These are phyloP conservation scores for Daedalea quercina DNA, from an alignment of 768 basidiomycete species.

Conservation along the genomic window DNA sequence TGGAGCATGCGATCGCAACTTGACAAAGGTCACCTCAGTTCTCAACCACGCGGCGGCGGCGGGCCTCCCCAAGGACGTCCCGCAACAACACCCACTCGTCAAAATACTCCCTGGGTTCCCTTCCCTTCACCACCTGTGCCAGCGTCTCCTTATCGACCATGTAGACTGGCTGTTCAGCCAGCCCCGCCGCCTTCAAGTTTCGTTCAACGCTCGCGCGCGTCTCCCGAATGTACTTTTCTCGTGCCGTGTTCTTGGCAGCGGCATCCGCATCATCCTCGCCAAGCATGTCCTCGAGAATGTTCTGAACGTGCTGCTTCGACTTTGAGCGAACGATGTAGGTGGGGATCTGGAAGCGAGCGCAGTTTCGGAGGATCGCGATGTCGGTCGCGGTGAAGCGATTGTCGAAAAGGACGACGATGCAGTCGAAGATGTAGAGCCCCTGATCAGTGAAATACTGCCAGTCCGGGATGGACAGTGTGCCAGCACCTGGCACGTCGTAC, in stretches of 20 bases:
- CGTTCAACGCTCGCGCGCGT: neutral
- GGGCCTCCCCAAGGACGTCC: neutral
- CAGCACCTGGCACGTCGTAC: conserved; percentile 2
- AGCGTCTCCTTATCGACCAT: conserved; percentile 1
- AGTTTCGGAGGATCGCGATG: neutral
- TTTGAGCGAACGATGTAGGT: conserved; percentile 6
- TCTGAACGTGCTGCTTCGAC: conserved; percentile 2
- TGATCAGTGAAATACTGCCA: conserved; percentile 1
- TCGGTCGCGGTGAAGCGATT: conserved; percentile 1
- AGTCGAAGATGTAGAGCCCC: conserved; percentile 1
- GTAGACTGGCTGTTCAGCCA: neutral
- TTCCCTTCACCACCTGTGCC: neutral
- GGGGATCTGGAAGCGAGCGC: neutral
- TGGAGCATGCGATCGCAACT: too few relatives aligned
- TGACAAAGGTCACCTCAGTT: neutral
- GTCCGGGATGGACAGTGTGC: neutral
- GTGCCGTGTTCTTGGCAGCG: neutral
- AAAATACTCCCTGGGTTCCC: neutral
- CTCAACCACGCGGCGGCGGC: neutral
- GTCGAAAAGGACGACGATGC: conserved; percentile 2
- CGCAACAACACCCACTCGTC: neutral
- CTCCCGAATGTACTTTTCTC: neutral
- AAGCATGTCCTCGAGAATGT: neutral
- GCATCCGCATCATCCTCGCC: neutral
- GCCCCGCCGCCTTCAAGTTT: neutral